Evolutionary conservation across 306 rosid species (phyloP).

Genomic region (Oxytropis ochrocephala): DNA sequence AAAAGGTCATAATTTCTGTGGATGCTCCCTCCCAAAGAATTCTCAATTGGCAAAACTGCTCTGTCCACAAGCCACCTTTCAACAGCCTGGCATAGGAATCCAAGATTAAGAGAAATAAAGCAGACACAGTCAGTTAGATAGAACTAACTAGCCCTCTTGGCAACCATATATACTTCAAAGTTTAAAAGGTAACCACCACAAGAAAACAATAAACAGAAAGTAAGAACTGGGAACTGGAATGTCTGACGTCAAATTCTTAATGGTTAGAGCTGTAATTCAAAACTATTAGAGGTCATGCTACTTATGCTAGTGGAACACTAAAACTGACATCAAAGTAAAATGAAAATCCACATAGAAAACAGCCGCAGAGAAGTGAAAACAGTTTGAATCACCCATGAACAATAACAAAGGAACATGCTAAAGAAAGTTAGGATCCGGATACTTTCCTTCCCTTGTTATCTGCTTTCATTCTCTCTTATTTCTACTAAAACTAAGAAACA

Average conservation of each 20-base stretch:
- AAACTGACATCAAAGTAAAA: constrained; percentile 1
- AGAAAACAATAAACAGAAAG: constrained; percentile 13
- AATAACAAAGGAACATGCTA: background rate
- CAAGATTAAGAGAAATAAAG: background rate
- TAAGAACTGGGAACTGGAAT: background rate
- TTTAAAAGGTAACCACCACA: background rate
- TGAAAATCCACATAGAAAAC: background rate
- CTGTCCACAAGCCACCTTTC: constrained; percentile 93
- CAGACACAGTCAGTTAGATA: background rate
- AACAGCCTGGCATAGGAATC: constrained; percentile 52
- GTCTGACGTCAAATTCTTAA: background rate
- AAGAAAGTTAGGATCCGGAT: background rate
- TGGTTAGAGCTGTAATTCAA: background rate
- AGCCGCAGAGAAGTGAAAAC: background rate
- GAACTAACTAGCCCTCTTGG: background rate
- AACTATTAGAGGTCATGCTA: background rate
- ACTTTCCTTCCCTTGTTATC: no score
- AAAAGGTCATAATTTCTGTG: constrained; percentile 95
- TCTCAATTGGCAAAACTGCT: constrained; percentile 96
- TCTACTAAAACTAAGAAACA: no score
- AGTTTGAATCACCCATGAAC: background rate
- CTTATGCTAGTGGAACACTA: background rate
- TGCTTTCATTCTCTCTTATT: no score
- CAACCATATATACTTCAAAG: background rate
- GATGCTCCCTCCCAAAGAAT: constrained; percentile 95